A percentile compares a stretch with the other conserved stretches of the same genome.
Conservation (phyloP, 2,329 filamentous ascomycete genomes). For the Pseudogymnoascus sp. region DNA sequence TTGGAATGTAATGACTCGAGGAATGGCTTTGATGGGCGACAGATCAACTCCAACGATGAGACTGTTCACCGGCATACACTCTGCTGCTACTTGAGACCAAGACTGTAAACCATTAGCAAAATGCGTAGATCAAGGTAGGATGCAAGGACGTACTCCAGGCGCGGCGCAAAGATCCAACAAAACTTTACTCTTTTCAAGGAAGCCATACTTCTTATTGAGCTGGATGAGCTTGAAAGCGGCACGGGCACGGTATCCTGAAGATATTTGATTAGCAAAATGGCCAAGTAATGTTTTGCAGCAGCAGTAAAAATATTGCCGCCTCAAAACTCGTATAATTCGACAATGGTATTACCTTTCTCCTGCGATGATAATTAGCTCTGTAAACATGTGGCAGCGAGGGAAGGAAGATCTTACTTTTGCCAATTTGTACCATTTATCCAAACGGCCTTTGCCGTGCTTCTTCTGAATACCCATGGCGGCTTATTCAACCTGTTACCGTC, state of each 20-base stretch:
- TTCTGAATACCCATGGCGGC: constrained; percentile 85
- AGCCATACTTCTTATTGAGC: constrained; percentile 98
- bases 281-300: background rate
- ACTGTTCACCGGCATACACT: constrained; percentile 85
- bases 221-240: constrained; percentile 98
- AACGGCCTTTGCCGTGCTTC: constrained; percentile 96
- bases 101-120: constrained; percentile 45
- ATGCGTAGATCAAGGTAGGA: background rate
- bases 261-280: background rate
- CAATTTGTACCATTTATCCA: constrained; percentile 98
- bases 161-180: constrained; percentile 95
- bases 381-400: constrained; percentile 15
- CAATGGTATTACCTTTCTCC: constrained; percentile 7
- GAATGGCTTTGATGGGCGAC: constrained; percentile 90
- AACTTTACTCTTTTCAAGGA: constrained; percentile 93
- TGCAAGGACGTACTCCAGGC: constrained; percentile 64
- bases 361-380: constrained; percentile 4
- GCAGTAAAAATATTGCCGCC: background rate
- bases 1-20: constrained; percentile 89
- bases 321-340: background rate
- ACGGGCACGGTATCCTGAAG: constrained; percentile 74
- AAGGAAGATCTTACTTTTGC: constrained; percentile 75
- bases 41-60: constrained; percentile 94
- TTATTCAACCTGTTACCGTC: constrained; percentile 6
- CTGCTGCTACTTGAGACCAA: constrained; percentile 94